These are phyloP conservation scores for Auriscalpium vulgare DNA, from an alignment of 768 basidiomycete genomes.

Conservation along the genomic window DNA sequence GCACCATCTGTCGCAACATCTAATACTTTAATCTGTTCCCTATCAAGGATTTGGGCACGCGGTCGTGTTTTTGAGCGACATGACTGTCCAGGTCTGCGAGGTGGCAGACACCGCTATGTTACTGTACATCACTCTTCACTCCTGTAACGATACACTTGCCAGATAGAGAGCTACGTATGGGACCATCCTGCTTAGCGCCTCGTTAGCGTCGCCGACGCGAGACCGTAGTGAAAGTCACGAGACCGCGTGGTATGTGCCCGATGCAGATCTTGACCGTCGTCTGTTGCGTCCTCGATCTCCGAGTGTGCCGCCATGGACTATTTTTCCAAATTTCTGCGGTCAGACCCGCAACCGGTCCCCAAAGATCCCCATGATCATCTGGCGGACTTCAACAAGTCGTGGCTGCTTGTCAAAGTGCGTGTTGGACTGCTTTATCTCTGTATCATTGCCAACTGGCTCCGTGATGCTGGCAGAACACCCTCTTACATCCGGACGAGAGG, in stretches of 20 bases:
- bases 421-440: background rate
- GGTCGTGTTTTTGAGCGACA: background rate
- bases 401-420: constrained; percentile 63
- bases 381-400: constrained; percentile 68
- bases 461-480: constrained; percentile 49
- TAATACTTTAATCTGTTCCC: constrained; percentile 34
- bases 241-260: background rate
- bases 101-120: background rate
- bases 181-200: background rate
- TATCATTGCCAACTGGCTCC: constrained; percentile 9
- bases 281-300: background rate
- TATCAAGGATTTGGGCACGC: constrained; percentile 9
- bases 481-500: constrained; percentile 84
- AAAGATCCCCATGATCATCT: constrained; percentile 58
- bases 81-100: background rate
- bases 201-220: background rate
- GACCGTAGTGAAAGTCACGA: background rate
- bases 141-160: constrained; percentile 2
- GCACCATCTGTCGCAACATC: constrained; percentile 80
- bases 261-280: background rate
- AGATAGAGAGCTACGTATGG: background rate
- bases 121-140: constrained; percentile 2
- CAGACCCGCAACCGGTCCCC: constrained; percentile 33
- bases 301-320: constrained; percentile 54
- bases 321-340: constrained; percentile 71